Evolutionary conservation across 2,329 filamentous ascomycete genomes (phyloP).

Genomic region (Pestalotiopsis sp.): DNA sequence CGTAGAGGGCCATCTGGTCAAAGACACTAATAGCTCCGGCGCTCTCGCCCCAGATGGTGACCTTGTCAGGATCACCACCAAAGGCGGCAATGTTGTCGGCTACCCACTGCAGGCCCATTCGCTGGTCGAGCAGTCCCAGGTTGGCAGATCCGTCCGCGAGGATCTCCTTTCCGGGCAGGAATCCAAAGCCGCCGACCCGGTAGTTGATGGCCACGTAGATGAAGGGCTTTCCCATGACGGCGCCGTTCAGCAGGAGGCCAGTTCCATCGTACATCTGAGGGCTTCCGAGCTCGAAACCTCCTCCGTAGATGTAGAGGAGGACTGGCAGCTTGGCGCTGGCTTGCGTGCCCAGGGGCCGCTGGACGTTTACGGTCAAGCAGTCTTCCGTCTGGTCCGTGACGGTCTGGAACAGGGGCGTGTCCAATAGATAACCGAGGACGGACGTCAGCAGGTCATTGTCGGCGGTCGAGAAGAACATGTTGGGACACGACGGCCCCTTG

Average conservation of each 20-base stretch:
- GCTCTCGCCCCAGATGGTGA: conserved; percentile 79
- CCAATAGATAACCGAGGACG: conserved; percentile 51
- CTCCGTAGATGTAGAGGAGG: conserved; percentile 72
- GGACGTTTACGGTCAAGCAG: conserved; percentile 64
- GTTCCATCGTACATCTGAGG: conserved; percentile 53
- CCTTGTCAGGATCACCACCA: conserved; percentile 73
- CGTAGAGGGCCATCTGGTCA: conserved; percentile 75
- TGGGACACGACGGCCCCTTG: conserved; percentile 66
- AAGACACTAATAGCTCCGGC: conserved; percentile 74
- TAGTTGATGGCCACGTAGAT: conserved; percentile 81
- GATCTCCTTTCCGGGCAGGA: conserved; percentile 70
- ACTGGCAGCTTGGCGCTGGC: conserved; percentile 63
- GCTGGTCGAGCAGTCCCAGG: conserved; percentile 72
- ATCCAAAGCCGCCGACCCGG: conserved; percentile 74
- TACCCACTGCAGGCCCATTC: conserved; percentile 74
- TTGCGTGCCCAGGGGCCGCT: conserved; percentile 59
- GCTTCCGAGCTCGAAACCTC: conserved; percentile 60
- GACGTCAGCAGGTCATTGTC: conserved; percentile 29
- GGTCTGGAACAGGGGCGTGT: conserved; percentile 60
- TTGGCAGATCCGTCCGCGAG: conserved; percentile 69
- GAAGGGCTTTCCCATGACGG: conserved; percentile 61
- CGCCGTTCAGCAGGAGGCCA: conserved; percentile 46
- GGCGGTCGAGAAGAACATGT: conserved; percentile 62
- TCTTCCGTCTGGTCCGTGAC: conserved; percentile 61
- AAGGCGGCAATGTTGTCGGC: conserved; percentile 77